A percentile compares a stretch with the other conserved stretches of the same genome.
These are phyloP conservation scores for Oryza meridionalis DNA, from an alignment of 176 grass and related monocot genomes.

Conservation along the genomic window DNA sequence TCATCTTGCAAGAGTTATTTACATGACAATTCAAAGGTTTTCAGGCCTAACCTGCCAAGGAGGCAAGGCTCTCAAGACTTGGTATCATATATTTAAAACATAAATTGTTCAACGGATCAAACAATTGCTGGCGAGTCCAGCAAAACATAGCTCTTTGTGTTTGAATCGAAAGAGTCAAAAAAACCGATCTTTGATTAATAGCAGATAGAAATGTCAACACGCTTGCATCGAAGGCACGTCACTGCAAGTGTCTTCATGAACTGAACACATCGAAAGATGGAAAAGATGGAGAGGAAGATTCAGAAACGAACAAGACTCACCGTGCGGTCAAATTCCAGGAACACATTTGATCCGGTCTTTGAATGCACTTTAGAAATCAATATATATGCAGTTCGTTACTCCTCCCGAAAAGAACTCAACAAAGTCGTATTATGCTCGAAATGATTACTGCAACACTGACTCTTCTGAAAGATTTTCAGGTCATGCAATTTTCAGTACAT, in stretches of 20 bases:
- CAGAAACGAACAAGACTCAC: neutral
- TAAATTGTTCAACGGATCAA: neutral
- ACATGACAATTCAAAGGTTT: neutral
- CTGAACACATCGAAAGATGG: neutral
- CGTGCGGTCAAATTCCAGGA: neutral
- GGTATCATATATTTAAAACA: neutral
- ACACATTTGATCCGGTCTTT: neutral
- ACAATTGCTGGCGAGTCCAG: neutral
- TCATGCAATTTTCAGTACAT: neutral
- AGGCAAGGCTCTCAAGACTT: neutral
- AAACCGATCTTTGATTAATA: slow-evolving; percentile 1
- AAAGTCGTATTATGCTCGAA: neutral
- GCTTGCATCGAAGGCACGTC: slow-evolving; percentile 46
- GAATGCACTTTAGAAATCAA: neutral
- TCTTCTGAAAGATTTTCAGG: neutral
- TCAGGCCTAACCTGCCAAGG: neutral
- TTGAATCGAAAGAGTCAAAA: slow-evolving; percentile 40
- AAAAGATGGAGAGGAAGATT: neutral
- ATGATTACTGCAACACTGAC: neutral
- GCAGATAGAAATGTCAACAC: slow-evolving; percentile 46
- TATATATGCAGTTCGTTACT: neutral
- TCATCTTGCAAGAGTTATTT: neutral
- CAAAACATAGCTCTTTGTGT: neutral
- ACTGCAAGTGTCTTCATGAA: neutral
- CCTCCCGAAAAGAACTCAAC: neutral